Evolutionary conservation across 2,329 filamentous ascomycete genomes (phyloP).

Genomic region (Xylariaceae sp.): DNA sequence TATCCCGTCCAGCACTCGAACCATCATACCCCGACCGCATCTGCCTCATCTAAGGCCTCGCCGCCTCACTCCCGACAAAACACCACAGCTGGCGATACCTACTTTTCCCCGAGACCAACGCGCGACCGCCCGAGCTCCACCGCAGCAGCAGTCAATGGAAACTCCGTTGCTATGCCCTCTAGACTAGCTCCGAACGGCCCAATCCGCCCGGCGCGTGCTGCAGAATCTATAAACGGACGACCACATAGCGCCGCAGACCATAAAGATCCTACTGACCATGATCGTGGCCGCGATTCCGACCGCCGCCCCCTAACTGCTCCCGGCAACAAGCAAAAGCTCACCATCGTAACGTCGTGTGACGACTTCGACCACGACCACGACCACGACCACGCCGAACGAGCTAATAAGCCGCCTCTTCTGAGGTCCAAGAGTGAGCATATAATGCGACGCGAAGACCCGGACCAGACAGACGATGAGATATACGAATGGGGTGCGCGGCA

Average conservation of each 20-base stretch:
- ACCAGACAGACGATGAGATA: conserved; percentile 49
- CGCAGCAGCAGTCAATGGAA: conserved; percentile 15
- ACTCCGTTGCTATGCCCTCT: conserved; percentile 27
- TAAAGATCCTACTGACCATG: conserved; percentile 30
- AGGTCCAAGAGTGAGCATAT: conserved; percentile 62
- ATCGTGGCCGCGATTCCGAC: conserved; percentile 22
- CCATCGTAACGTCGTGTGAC: conserved; percentile 32
- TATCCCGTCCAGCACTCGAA: conserved; percentile 25
- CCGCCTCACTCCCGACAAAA: conserved; percentile 2
- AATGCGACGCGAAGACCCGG: conserved; percentile 44
- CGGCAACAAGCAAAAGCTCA: conserved; percentile 42
- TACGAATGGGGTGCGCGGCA: conserved; percentile 68
- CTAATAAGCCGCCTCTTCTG: conserved; percentile 53
- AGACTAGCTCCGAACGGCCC: conserved; percentile 22
- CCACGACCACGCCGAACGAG: conserved; percentile 42
- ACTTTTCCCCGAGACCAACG: conserved; percentile 7
- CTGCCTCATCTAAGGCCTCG: conserved; percentile 18
- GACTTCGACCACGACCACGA: conserved; percentile 41
- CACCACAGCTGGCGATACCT: conserved; percentile 8
- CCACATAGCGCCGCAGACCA: conserved; percentile 28
- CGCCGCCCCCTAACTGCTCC: conserved; percentile 51
- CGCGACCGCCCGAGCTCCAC: conserved; percentile 12
- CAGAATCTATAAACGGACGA: conserved; percentile 22
- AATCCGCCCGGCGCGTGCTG: conserved; percentile 13
- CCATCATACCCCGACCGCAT: conserved; percentile 19